phyloP scores from a whole-genome alignment of 164 flowering plant genomes.

The Macadamia integrifolia region DNA sequence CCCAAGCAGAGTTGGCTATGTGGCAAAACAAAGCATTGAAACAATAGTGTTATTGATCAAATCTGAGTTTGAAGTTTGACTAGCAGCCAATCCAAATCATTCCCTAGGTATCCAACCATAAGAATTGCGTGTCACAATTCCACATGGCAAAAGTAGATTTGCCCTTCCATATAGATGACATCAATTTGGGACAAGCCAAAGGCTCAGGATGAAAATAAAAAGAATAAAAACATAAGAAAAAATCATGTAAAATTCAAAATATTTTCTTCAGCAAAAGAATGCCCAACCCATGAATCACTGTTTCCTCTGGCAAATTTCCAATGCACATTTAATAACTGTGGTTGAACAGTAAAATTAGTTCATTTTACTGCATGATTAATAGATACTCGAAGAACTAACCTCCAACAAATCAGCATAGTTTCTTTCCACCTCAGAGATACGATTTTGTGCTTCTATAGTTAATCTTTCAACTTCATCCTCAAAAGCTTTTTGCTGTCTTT shows the following conservation, averaged over 20 bases:
- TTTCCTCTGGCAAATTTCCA: neutral
- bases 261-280: neutral
- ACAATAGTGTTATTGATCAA: too few species aligned
- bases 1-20: too few species aligned
- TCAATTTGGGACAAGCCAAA: too few species aligned
- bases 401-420: constrained; percentile 64
- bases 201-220: too few species aligned
- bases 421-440: constrained; percentile 60
- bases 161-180: too few species aligned
- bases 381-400: constrained; percentile 34
- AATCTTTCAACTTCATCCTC: constrained; percentile 66
- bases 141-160: too few species aligned
- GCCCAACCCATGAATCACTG: neutral
- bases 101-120: too few species aligned
- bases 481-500: constrained; percentile 77
- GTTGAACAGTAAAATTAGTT: neutral
- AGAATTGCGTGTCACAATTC: too few species aligned
- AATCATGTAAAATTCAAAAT: neutral
- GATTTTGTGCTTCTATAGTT: constrained; percentile 49
- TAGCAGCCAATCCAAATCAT: too few species aligned
- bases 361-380: neutral
- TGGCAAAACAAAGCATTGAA: too few species aligned
- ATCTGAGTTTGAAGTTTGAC: too few species aligned
- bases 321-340: neutral
- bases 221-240: too few species aligned